Percentiles rank a stretch among this genome's conserved stretches.
phyloP scores from a whole-genome alignment of 164 flowering plant genomes.

The Magnolia sinica region DNA sequence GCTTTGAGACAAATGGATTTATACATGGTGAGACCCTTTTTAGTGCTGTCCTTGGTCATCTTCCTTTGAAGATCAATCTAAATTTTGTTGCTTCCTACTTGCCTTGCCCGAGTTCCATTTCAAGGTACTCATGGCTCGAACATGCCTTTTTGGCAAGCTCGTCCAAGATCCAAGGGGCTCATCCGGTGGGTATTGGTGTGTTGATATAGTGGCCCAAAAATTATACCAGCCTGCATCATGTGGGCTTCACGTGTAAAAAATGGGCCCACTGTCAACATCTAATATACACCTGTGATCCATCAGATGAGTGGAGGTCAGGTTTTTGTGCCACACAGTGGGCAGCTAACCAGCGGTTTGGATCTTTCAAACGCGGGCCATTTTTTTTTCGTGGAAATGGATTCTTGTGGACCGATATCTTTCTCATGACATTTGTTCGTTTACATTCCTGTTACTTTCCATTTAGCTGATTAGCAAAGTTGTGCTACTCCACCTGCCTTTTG shows the following conservation, averaged over 20 bases:
- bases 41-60: not conserved
- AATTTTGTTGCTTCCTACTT: not conserved
- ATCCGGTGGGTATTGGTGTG: not conserved
- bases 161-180: not conserved
- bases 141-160: not conserved
- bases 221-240: not conserved
- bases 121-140: not conserved
- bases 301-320: not conserved
- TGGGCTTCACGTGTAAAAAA: not conserved
- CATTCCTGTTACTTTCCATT: too few relatives aligned
- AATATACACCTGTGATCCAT: not conserved
- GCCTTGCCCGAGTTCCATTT: not conserved
- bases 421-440: too few relatives aligned
- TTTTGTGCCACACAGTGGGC: not conserved
- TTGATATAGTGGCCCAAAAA: not conserved
- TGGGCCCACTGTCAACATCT: not conserved
- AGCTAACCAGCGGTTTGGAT: too few relatives aligned
- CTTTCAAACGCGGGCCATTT: too few relatives aligned
- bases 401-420: too few relatives aligned
- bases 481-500: slow-evolving; percentile 2
- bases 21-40: slow-evolving; percentile 57
- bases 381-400: too few relatives aligned
- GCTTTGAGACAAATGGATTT: slow-evolving; percentile 50
- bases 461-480: too few relatives aligned
- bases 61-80: not conserved